These are phyloP conservation scores for Solanum arcanum DNA, from an alignment of 257 asterid genomes.

Conservation along the genomic window DNA sequence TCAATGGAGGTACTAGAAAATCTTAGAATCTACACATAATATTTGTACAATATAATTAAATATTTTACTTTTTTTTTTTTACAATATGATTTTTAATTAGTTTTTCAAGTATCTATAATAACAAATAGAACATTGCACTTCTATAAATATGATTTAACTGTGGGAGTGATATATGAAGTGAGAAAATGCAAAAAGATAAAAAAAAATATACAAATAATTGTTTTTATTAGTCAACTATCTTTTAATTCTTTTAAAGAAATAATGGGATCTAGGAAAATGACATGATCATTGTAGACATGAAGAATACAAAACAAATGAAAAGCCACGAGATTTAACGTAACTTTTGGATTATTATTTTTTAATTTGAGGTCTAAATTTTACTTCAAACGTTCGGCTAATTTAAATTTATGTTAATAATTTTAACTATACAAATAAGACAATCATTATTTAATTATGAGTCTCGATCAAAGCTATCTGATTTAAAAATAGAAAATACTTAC, in stretches of 20 bases:
- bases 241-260: background rate
- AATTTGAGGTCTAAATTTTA: accelerated
- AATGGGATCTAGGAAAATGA: background rate
- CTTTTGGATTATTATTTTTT: background rate
- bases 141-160: background rate
- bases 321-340: background rate
- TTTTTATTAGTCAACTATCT: background rate
- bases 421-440: background rate
- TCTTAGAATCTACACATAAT: background rate
- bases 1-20: background rate
- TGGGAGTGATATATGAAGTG: background rate
- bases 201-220: background rate
- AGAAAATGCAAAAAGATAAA: background rate
- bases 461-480: background rate
- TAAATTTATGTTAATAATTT: background rate
- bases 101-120: background rate
- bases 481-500: background rate
- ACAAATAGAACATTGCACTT: background rate
- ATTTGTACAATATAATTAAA: background rate
- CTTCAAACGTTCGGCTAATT: background rate
- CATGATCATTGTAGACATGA: background rate
- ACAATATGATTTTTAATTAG: background rate
- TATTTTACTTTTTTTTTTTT: no score
- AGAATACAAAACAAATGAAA: background rate
- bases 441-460: background rate